phyloP scores from a whole-genome alignment of 1,284 basidiomycete genomes.

The Microbotryum lychnidis-dioicae region DNA sequence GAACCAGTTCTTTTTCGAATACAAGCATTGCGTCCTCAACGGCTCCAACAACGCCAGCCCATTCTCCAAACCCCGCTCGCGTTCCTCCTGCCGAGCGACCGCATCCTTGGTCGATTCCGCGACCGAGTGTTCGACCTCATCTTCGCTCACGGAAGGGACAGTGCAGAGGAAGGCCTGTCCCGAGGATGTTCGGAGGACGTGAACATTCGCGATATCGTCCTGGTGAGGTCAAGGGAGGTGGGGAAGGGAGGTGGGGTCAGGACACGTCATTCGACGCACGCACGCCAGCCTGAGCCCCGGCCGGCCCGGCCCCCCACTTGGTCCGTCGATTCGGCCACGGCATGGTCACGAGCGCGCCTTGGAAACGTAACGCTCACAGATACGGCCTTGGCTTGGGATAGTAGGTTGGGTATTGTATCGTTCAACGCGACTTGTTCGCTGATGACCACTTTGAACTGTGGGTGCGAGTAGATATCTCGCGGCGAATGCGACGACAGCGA shows the following conservation, averaged over 20 bases:
- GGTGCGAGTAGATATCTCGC: constrained; percentile 29
- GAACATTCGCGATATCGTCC: background rate
- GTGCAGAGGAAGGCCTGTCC: constrained; percentile 35
- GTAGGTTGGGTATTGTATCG: constrained; percentile 16
- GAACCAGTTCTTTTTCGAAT: constrained; percentile 62
- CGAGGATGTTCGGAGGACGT: constrained; percentile 19
- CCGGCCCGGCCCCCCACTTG: background rate
- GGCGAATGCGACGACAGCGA: constrained; percentile 32
- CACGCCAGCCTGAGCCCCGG: background rate
- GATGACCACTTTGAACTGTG: constrained; percentile 26
- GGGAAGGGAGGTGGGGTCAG: background rate
- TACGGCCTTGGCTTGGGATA: constrained; percentile 1
- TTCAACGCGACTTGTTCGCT: constrained; percentile 22
- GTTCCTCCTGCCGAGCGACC: constrained; percentile 15
- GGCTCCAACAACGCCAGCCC: constrained; percentile 39
- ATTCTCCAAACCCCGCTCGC: constrained; percentile 23
- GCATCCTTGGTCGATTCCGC: constrained; percentile 4
- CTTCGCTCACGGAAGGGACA: constrained; percentile 19
- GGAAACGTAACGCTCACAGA: background rate
- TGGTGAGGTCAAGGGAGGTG: background rate
- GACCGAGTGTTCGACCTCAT: background rate
- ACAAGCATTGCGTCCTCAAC: constrained; percentile 44
- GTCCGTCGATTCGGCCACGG: background rate
- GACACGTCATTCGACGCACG: background rate
- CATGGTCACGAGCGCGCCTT: background rate